Evolutionary conservation across 148 eudicot genomes (phyloP).

Genomic region (Rhododendron mucronatum): DNA sequence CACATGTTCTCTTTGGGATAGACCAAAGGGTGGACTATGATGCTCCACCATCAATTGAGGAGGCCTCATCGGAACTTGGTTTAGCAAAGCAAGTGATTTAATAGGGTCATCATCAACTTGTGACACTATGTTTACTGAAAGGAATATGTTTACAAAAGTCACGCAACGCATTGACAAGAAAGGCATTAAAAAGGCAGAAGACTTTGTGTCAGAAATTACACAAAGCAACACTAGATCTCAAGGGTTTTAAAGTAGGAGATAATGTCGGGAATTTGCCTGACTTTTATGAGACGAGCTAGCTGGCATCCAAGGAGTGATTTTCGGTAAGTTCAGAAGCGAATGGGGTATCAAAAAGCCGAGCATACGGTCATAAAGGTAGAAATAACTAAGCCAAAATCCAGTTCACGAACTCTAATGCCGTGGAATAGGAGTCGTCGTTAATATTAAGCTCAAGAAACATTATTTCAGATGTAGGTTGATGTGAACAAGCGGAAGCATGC

Average conservation of each 20-base stretch:
- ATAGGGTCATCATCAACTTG: neutral
- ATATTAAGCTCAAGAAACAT: neutral
- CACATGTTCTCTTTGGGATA: neutral
- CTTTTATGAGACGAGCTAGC: neutral
- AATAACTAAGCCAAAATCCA: neutral
- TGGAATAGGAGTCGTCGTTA: neutral
- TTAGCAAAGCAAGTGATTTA: neutral
- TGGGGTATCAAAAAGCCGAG: neutral
- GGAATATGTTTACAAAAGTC: neutral
- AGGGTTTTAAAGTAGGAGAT: neutral
- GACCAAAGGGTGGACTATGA: neutral
- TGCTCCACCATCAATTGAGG: neutral
- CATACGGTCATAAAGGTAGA: neutral
- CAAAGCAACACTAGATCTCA: neutral
- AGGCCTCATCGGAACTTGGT: neutral
- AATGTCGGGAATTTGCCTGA: neutral
- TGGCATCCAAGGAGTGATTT: neutral
- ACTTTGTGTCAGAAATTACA: neutral
- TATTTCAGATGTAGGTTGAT: neutral
- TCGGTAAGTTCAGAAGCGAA: neutral
- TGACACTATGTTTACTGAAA: neutral
- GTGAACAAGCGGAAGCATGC: neutral
- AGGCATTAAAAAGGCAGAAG: neutral
- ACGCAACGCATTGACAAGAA: neutral
- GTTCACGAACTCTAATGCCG: neutral